Evolutionary conservation across 306 rosid genomes (phyloP).

Genomic region (Comarum palustre): DNA sequence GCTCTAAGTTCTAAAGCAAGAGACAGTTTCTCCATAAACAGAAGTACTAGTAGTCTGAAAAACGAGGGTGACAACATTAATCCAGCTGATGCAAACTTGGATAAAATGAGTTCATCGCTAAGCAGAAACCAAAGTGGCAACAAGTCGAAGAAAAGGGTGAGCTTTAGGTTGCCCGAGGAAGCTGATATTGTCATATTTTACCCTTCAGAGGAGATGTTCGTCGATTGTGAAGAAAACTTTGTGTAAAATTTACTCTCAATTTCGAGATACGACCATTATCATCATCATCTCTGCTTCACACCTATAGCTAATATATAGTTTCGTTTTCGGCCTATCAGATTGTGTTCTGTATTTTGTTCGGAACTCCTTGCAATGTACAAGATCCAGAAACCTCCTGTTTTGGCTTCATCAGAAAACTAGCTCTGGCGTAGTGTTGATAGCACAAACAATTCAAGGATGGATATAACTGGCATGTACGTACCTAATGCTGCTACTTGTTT

Average conservation of each 20-base stretch:
- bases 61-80: neutral
- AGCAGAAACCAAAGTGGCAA: conserved; percentile 21
- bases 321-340: neutral
- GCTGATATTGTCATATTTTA: conserved; percentile 31
- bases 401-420: neutral
- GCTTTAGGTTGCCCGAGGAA: conserved; percentile 38
- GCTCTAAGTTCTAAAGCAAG: conserved; percentile 17
- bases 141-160: conserved; percentile 32
- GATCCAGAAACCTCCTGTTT: neutral
- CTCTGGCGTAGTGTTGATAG: neutral
- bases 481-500: neutral
- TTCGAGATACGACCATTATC: neutral
- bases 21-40: conserved; percentile 20
- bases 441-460: neutral
- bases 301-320: neutral
- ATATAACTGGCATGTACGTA: neutral
- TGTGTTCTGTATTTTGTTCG: neutral
- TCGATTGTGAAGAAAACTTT: neutral
- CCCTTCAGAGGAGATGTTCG: conserved; percentile 23
- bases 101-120: neutral
- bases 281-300: neutral
- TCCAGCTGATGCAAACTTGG: neutral
- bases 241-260: neutral
- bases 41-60: neutral
- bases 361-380: neutral